Percentiles rank a stretch among this genome's conserved stretches.
Evolutionary conservation across 306 rosid species (phyloP).

Genomic region (Dicorynia guianensis): DNA sequence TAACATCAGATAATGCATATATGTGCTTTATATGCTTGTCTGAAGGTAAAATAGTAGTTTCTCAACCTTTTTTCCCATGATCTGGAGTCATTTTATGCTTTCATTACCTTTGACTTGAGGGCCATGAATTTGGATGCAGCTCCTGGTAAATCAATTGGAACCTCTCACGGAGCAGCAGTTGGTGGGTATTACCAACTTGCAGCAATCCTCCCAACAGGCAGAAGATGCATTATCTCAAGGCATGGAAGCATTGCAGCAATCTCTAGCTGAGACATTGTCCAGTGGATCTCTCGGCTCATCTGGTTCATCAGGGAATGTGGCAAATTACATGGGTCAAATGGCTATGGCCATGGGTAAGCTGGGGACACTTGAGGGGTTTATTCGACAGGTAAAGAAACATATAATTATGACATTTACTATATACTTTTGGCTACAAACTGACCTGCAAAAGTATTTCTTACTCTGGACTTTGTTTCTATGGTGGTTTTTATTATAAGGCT

Average conservation of each 20-base stretch:
- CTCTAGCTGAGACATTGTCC: slow-evolving; percentile 87
- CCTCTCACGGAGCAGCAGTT: slow-evolving; percentile 96
- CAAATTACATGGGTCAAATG: slow-evolving; percentile 99
- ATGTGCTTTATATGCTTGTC: slow-evolving; percentile 3
- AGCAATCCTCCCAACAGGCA: slow-evolving; percentile 95
- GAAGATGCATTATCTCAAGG: slow-evolving; percentile 99
- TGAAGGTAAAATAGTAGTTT: slow-evolving; percentile 7
- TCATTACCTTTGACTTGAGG: slow-evolving; percentile 23
- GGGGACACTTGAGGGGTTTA: slow-evolving; percentile 90
- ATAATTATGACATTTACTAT: too few relatives aligned
- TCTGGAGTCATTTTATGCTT: slow-evolving; percentile 32
- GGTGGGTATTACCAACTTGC: slow-evolving; percentile 82
- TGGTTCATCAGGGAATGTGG: slow-evolving; percentile 87
- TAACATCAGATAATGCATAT: neutral
- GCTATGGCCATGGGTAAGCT: slow-evolving; percentile 99
- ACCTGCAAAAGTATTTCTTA: slow-evolving; percentile 14
- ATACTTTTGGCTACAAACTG: neutral
- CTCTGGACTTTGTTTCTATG: slow-evolving; percentile 15
- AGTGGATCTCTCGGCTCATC: slow-evolving; percentile 78
- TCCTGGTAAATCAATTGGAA: slow-evolving; percentile 86
- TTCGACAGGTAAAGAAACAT: slow-evolving; percentile 74
- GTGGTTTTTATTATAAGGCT: slow-evolving; percentile 59
- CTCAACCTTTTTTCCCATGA: slow-evolving; percentile 7
- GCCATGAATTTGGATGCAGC: slow-evolving; percentile 60
- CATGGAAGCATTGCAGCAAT: slow-evolving; percentile 97